A percentile compares a stretch with the other conserved stretches of the same genome.
Evolutionary conservation across 1,284 basidiomycete species (phyloP).

Genomic region (Hemileia vastatrix): DNA sequence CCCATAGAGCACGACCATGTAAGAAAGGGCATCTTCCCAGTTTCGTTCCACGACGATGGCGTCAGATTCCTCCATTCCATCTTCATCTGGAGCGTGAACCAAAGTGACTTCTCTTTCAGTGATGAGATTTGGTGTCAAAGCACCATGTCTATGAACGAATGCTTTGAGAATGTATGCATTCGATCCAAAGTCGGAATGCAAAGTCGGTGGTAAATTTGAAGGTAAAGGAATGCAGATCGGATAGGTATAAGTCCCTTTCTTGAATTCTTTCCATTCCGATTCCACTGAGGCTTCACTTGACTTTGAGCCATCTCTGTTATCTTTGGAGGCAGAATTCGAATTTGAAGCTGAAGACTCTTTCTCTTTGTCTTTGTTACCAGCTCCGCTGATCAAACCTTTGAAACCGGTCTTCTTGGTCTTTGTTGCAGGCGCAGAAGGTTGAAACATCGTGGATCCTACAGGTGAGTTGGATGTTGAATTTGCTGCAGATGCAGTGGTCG

Average conservation of each 20-base stretch:
- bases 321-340: slow-evolving; percentile 26
- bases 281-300: slow-evolving; percentile 46
- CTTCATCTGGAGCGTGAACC: slow-evolving; percentile 58
- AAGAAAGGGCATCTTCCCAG: slow-evolving; percentile 86
- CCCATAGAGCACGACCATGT: slow-evolving; percentile 65
- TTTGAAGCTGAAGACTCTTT: no score
- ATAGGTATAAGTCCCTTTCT: slow-evolving; percentile 86
- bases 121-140: slow-evolving; percentile 64
- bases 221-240: slow-evolving; percentile 86
- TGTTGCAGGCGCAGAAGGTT: slow-evolving; percentile 31
- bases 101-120: slow-evolving; percentile 65
- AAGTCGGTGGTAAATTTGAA: slow-evolving; percentile 64
- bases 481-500: neutral
- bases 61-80: slow-evolving; percentile 59
- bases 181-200: slow-evolving; percentile 67
- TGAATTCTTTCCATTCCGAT: slow-evolving; percentile 76
- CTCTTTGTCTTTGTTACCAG: no score
- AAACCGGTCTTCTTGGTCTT: slow-evolving; percentile 41
- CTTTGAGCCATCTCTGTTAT: slow-evolving; percentile 40
- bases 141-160: slow-evolving; percentile 69
- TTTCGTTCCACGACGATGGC: slow-evolving; percentile 75
- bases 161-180: slow-evolving; percentile 74
- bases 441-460: no score
- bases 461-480: neutral
- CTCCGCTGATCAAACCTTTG: no score